These are phyloP conservation scores for Acmispon strigosus DNA, from an alignment of 306 rosid genomes.

Conservation along the genomic window DNA sequence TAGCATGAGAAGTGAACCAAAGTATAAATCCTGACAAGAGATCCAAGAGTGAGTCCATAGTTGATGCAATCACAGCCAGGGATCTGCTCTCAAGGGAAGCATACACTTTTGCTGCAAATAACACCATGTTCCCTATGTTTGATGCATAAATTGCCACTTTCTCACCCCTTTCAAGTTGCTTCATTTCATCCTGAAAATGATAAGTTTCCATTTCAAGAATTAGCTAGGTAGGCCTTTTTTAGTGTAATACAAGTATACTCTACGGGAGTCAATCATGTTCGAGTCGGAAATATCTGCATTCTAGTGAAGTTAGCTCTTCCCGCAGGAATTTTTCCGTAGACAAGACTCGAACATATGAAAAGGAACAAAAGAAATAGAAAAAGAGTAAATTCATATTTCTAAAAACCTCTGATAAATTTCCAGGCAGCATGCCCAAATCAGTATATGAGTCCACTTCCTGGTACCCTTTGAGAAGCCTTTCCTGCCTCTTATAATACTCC, in stretches of 20 bases:
- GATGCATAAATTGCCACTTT: conserved; percentile 65
- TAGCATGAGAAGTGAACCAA: conserved; percentile 78
- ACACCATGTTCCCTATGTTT: conserved; percentile 61
- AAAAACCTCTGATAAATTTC: conserved; percentile 49
- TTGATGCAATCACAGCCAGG: conserved; percentile 97
- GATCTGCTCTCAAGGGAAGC: conserved; percentile 78
- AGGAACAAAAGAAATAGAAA: not conserved
- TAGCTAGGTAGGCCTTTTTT: too few relatives aligned
- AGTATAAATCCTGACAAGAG: conserved; percentile 86
- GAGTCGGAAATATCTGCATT: too few relatives aligned
- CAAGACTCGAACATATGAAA: not conserved
- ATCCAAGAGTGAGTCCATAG: conserved; percentile 88
- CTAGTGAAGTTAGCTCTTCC: too few relatives aligned
- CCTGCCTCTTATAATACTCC: conserved; percentile 73
- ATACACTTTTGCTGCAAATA: conserved; percentile 72
- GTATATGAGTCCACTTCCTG: conserved; percentile 63
- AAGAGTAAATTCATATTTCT: not conserved
- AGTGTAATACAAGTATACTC: too few relatives aligned
- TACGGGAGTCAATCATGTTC: too few relatives aligned
- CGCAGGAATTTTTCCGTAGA: too few relatives aligned
- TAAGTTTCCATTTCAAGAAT: not conserved
- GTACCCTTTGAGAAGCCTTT: conserved; percentile 63
- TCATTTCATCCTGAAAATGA: conserved; percentile 44
- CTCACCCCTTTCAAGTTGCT: conserved; percentile 47
- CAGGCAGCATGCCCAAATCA: conserved; percentile 54